phyloP scores from a whole-genome alignment of 2,329 filamentous ascomycete species.

The Sarocladium oryzae region DNA sequence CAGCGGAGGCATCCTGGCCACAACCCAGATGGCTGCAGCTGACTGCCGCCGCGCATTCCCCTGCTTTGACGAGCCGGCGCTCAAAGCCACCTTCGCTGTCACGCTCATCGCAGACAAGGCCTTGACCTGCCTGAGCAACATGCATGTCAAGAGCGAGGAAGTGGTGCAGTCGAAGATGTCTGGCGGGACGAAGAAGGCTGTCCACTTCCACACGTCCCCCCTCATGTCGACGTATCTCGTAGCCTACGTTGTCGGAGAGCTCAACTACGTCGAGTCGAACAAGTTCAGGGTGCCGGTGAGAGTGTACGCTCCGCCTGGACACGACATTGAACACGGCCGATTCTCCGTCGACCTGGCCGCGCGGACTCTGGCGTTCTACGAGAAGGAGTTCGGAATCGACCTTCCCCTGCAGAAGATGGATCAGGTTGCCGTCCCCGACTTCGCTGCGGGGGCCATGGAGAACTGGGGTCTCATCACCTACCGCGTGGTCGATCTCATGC shows the following conservation, averaged over 20 bases:
- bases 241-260: conserved; percentile 88
- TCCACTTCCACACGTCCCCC: conserved; percentile 88
- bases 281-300: conserved; percentile 86
- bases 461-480: conserved; percentile 98
- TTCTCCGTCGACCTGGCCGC: conserved; percentile 89
- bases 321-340: conserved; percentile 81
- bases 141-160: conserved; percentile 81
- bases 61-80: conserved; percentile 90
- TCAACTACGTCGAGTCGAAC: conserved; percentile 89
- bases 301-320: conserved; percentile 88
- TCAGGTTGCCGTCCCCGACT: conserved; percentile 93
- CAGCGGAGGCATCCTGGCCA: conserved; percentile 73
- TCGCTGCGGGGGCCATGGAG: conserved; percentile 94
- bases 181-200: conserved; percentile 57
- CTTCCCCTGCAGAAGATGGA: conserved; percentile 41
- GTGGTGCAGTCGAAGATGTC: conserved; percentile 60
- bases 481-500: conserved; percentile 72
- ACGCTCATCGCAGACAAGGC: conserved; percentile 87
- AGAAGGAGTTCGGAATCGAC: conserved; percentile 82
- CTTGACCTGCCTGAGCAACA: conserved; percentile 90
- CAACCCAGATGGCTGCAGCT: conserved; percentile 93
- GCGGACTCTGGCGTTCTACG: conserved; percentile 86
- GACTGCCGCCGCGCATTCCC: conserved; percentile 90
- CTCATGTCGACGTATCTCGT: conserved; percentile 95
- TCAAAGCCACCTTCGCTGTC: conserved; percentile 89